phyloP scores from a whole-genome alignment of 2,329 filamentous ascomycete genomes.

The Cadophora sp. region DNA sequence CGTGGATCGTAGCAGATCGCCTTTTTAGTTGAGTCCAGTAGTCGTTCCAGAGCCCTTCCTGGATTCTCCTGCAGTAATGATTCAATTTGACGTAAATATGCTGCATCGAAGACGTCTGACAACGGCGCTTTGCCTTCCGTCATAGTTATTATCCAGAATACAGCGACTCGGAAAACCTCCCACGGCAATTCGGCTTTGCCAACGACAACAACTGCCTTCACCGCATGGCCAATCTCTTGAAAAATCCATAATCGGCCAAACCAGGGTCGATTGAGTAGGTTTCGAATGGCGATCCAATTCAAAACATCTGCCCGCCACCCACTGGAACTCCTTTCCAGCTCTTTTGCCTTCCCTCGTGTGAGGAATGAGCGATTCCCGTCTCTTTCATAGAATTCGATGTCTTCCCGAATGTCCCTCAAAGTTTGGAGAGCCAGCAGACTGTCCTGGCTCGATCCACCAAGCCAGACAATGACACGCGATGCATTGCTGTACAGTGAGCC shows the following conservation, averaged over 20 bases:
- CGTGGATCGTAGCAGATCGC: not conserved
- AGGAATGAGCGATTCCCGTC: not conserved
- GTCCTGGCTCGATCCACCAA: constrained; percentile 24
- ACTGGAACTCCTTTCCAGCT: not conserved
- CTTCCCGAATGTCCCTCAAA: not conserved
- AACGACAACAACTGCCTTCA: not conserved
- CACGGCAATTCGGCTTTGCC: not conserved
- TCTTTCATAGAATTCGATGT: not conserved
- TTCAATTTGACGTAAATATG: not conserved
- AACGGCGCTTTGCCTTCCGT: not conserved
- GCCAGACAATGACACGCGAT: constrained; percentile 37
- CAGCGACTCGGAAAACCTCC: not conserved
- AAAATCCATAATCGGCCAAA: constrained; percentile 18
- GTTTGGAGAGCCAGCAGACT: not conserved
- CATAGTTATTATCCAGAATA: not conserved
- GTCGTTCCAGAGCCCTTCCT: not conserved
- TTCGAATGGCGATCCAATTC: not conserved
- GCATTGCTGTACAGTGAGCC: constrained; percentile 3
- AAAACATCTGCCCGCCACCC: not conserved
- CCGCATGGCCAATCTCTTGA: constrained; percentile 10
- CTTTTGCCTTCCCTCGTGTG: not conserved
- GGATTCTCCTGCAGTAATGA: not conserved
- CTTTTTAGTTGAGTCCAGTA: not conserved
- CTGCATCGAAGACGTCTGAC: not conserved
- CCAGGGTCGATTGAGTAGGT: not conserved